These are phyloP conservation scores for Blastocystis sp. DNA, from an alignment of 352 stramenopile species.

Conservation along the genomic window DNA sequence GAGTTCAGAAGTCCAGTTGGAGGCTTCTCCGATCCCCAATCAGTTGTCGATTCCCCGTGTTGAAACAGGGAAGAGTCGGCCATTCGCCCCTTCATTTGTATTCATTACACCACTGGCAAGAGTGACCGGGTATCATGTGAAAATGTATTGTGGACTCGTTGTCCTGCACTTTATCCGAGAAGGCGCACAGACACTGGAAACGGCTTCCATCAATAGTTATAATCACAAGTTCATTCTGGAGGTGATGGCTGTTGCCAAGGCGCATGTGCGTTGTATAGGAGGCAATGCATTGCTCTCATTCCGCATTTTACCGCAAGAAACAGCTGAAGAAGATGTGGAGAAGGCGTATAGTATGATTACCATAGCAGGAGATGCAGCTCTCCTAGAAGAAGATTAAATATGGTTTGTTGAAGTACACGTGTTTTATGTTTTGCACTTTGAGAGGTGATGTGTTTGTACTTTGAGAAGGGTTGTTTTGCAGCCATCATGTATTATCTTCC, in stretches of 20 bases:
- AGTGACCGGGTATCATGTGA: conserved; percentile 15
- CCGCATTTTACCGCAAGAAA: conserved; percentile 77
- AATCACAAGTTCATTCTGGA: conserved; percentile 80
- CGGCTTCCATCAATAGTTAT: conserved; percentile 66
- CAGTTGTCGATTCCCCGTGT: not conserved
- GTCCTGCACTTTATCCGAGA: conserved; percentile 54
- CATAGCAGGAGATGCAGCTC: conserved; percentile 77
- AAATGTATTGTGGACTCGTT: conserved; percentile 35
- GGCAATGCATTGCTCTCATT: conserved; percentile 80
- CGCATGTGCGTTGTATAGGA: conserved; percentile 75
- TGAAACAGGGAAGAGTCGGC: not conserved
- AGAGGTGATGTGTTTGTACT: not conserved
- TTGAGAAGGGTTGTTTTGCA: not conserved
- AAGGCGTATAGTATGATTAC: conserved; percentile 85
- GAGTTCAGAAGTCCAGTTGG: not conserved
- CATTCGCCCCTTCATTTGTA: conserved; percentile 22
- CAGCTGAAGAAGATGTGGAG: conserved; percentile 78
- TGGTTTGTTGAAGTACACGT: not conserved
- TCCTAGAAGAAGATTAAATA: conserved; percentile 36
- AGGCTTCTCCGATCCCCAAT: not conserved
- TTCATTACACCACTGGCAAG: conserved; percentile 21
- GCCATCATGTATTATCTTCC: too few relatives aligned
- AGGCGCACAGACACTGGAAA: not conserved
- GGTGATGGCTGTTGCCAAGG: conserved; percentile 76
- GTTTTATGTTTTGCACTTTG: not conserved